These are phyloP conservation scores for Amphirosellinia nigrospora DNA, from an alignment of 495 filamentous ascomycete genomes.

Conservation along the genomic window DNA sequence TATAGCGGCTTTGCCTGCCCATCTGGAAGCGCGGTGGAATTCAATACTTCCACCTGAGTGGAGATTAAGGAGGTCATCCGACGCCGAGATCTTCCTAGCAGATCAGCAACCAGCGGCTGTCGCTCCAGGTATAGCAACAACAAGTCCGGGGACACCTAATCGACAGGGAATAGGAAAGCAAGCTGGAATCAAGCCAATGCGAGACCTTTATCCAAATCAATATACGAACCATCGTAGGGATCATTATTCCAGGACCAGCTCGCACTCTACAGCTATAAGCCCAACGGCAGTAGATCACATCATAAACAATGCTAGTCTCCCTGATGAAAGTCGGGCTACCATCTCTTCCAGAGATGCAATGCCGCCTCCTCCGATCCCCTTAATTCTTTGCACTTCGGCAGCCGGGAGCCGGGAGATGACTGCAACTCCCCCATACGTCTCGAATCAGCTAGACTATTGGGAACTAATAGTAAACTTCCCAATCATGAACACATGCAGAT, in stretches of 20 bases:
- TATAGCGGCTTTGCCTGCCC: neutral
- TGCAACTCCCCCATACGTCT: neutral
- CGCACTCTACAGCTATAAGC: neutral
- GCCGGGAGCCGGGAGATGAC: neutral
- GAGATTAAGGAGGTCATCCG: neutral
- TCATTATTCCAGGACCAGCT: neutral
- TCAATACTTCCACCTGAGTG: slow-evolving; percentile 25
- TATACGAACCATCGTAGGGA: neutral
- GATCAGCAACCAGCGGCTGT: neutral
- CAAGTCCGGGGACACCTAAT: neutral
- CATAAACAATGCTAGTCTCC: neutral
- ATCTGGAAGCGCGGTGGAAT: slow-evolving; percentile 19
- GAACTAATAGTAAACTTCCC: neutral
- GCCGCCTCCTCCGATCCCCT: slow-evolving; percentile 38
- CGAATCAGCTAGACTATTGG: neutral
- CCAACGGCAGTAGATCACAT: neutral
- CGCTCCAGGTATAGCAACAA: slow-evolving; percentile 4
- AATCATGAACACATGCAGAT: slow-evolving; percentile 2
- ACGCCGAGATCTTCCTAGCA: neutral
- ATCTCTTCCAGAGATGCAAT: slow-evolving; percentile 35
- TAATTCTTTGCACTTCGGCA: neutral
- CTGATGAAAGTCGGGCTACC: slow-evolving; percentile 16
- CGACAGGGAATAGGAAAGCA: slow-evolving; percentile 4
- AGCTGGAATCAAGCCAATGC: neutral
- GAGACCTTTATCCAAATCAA: neutral